Conservation (phyloP, 495 filamentous ascomycete species). For the Barbatosphaeria neglecta region DNA sequence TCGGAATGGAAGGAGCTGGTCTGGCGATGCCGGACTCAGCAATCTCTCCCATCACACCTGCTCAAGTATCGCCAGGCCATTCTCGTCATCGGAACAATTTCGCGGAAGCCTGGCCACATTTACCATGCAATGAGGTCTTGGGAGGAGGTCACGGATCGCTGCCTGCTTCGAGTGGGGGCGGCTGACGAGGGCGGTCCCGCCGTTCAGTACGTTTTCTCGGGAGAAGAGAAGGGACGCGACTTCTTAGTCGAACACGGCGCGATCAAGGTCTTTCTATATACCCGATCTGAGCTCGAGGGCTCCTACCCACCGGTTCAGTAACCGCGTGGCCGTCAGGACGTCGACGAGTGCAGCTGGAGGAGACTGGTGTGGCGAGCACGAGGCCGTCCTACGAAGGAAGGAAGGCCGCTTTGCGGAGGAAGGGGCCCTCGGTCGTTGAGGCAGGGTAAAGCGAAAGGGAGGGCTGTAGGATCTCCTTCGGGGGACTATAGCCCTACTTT, state of each 20-base stretch:
- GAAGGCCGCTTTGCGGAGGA: too few species aligned
- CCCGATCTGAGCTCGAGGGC: too few species aligned
- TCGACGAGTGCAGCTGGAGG: too few species aligned
- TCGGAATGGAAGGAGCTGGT: slow-evolving; percentile 6
- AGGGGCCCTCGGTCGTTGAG: too few species aligned
- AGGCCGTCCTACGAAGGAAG: too few species aligned
- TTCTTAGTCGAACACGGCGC: background rate
- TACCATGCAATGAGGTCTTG: background rate
- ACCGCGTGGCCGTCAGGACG: too few species aligned
- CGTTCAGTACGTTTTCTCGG: background rate
- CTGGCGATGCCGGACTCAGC: slow-evolving; percentile 4
- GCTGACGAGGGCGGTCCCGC: background rate
- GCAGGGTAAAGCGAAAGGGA: too few species aligned
- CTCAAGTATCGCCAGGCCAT: background rate
- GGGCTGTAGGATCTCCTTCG: too few species aligned
- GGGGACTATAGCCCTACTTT: too few species aligned
- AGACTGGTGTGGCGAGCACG: too few species aligned
- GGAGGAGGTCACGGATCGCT: background rate
- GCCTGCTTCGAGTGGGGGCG: background rate
- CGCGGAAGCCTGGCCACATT: background rate
- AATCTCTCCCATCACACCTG: slow-evolving; percentile 1
- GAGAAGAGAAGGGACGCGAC: background rate
- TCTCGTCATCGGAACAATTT: background rate
- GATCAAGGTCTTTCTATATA: background rate
- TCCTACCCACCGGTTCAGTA: too few species aligned